Evolutionary conservation across 768 basidiomycete genomes (phyloP).

Genomic region (Auricularia cornea): DNA sequence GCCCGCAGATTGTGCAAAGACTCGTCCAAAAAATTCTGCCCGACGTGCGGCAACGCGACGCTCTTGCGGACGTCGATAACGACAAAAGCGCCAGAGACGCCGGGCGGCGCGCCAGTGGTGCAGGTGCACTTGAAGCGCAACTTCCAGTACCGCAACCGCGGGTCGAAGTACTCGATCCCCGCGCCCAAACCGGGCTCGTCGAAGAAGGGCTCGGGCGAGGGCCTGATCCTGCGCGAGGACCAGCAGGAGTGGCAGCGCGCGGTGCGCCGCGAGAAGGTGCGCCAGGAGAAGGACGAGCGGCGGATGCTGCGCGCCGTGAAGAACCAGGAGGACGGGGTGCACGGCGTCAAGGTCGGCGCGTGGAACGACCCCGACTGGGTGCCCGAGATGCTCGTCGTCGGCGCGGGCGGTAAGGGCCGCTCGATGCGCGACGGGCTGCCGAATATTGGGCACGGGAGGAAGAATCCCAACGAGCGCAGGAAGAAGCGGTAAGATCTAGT

Average conservation of each 20-base stretch:
- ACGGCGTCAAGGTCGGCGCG: constrained; percentile 49
- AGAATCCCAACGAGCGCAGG: constrained; percentile 77
- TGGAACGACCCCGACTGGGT: constrained; percentile 98
- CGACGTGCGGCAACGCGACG: constrained; percentile 91
- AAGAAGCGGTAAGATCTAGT: constrained; percentile 17
- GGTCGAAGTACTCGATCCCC: constrained; percentile 89
- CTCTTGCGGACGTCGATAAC: constrained; percentile 89
- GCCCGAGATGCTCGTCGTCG: constrained; percentile 65
- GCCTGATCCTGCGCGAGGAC: constrained; percentile 87
- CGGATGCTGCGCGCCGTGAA: constrained; percentile 56
- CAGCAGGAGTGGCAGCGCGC: constrained; percentile 82
- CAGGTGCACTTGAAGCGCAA: constrained; percentile 91
- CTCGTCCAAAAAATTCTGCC: constrained; percentile 90
- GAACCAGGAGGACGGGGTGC: constrained; percentile 34
- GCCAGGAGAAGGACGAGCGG: constrained; percentile 70
- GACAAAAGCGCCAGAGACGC: constrained; percentile 52
- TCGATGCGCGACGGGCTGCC: constrained; percentile 58
- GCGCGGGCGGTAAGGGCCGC: constrained; percentile 64
- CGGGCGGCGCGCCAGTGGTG: constrained; percentile 56
- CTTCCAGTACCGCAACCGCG: constrained; percentile 88
- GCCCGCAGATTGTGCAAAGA: constrained; percentile 84
- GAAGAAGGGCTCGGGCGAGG: constrained; percentile 72
- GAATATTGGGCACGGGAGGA: constrained; percentile 75
- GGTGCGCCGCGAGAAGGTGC: constrained; percentile 64
- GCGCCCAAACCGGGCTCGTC: constrained; percentile 82